Base-by-base conservation (phyloP, 768 basidiomycete genomes). In the Thelephora aurantiotincta region DNA sequence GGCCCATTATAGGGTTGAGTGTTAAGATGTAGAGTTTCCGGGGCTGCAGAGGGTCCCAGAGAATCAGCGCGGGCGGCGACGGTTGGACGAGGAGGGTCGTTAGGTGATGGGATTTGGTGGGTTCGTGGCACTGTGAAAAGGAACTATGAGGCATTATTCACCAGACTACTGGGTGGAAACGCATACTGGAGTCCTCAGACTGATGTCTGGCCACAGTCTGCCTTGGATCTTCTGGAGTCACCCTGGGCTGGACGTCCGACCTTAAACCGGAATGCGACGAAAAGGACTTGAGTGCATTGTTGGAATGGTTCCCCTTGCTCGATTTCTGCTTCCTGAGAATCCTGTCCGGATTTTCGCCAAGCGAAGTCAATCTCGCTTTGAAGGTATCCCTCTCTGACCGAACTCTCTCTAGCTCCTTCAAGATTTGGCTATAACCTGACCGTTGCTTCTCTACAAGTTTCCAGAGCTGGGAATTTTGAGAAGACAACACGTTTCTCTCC, bases 361-460 rank as follows among this genome's bases (percentile, higher is more conserved):
- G 60, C 45, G 36, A 59, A 55, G 54, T 64, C 52, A 60, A 58
- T 53, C 61, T 61, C n/a, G 57, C 33, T 44, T 66, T 66, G 47
- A 69, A 83, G 7, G 70, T 60, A 57, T 92, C 90, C 14, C 91
- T 75, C 60, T 94, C 91, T 11, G 68, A 68, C 12, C 91, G 72
- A 45, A 94, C 74, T 47, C 91, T 77, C 54, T 93, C 90, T 38
- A 89, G 71, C 55, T 94, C 89, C 65, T 86, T 86, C 60, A 83
- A 68, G 48, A 88, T 75, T 48, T 83, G 78, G 50, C 74, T 77
- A 59, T 86, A 86, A n/a, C 80, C 85, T 18, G 76, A 63, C 48
- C 88, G 75, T 62, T 92, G 88, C 61, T 91, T 93, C 71, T 93
- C 89, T 59, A 94, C 82, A 52, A 93, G 74, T 63, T 92, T 93